Evolutionary conservation across 805 yeast species (phyloP).

Genomic region (Metschnikowia anglica): DNA sequence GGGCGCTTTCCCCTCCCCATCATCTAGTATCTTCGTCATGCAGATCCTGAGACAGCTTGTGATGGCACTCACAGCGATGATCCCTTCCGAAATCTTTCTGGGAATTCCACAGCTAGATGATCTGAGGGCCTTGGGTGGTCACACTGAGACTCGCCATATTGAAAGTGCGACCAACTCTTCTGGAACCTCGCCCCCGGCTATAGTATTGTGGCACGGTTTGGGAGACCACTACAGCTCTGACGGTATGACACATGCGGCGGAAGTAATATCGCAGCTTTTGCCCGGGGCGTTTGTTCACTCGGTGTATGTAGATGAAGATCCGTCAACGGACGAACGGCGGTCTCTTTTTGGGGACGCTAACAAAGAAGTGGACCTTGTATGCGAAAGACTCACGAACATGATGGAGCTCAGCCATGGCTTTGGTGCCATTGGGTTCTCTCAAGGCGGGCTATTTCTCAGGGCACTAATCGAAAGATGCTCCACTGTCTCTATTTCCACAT

Average conservation of each 20-base stretch:
- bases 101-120: too few relatives aligned
- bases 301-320: conserved; percentile 49
- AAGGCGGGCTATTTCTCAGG: conserved; percentile 80
- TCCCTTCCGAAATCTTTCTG: background rate
- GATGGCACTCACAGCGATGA: conserved; percentile 6
- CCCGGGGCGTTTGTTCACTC: conserved; percentile 58
- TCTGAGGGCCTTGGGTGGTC: too few relatives aligned
- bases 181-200: conserved; percentile 27
- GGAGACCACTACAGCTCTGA: conserved; percentile 71
- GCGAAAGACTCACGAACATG: conserved; percentile 49
- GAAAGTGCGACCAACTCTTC: background rate
- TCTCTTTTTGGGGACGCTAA: conserved; percentile 62
- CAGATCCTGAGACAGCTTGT: conserved; percentile 10
- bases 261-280: conserved; percentile 39
- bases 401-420: conserved; percentile 55
- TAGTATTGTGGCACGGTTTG: conserved; percentile 83
- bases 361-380: conserved; percentile 53
- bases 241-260: conserved; percentile 50
- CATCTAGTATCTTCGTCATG: background rate
- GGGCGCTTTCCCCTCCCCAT: background rate
- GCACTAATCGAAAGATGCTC: conserved; percentile 62
- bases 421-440: conserved; percentile 77
- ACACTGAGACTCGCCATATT: background rate
- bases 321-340: conserved; percentile 50
- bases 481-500: conserved; percentile 38